Percentiles rank a stretch among this genome's conserved stretches.
Evolutionary conservation across 768 basidiomycete genomes (phyloP).

Genomic region (Serendipita vermifera): DNA sequence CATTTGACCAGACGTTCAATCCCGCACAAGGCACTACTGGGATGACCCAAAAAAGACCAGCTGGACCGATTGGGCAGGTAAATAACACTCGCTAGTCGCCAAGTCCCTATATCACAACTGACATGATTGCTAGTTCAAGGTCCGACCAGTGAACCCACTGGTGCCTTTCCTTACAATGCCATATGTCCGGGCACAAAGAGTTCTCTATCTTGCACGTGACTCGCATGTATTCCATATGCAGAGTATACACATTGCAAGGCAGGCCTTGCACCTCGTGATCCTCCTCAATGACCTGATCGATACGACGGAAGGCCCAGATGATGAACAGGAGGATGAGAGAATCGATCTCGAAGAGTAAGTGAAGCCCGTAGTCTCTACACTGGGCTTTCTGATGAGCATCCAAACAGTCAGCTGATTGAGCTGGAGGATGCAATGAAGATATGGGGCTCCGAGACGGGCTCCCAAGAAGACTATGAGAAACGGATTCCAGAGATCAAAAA

Average conservation of each 20-base stretch:
- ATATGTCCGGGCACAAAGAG: neutral
- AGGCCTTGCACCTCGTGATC: conserved; percentile 1
- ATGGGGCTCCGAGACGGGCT: neutral
- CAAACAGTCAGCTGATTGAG: neutral
- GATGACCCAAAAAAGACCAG: neutral
- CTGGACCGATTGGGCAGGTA: neutral
- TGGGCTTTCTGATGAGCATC: neutral
- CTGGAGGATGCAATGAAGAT: neutral
- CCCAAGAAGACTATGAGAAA: neutral
- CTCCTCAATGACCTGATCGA: neutral
- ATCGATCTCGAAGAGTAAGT: conserved; percentile 5
- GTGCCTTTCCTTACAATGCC: conserved; percentile 2
- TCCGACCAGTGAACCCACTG: neutral
- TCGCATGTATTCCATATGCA: neutral
- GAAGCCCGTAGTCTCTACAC: too few relatives aligned
- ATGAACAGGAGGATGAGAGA: conserved; percentile 6
- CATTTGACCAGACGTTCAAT: neutral
- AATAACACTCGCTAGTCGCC: neutral
- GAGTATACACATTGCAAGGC: neutral
- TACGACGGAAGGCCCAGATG: neutral
- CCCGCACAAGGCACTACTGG: neutral
- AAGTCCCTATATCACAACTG: neutral
- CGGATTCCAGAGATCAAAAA: neutral
- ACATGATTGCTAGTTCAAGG: neutral
- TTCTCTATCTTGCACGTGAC: neutral